A percentile compares a stretch with the other conserved stretches of the same genome.
Conservation (phyloP, 768 basidiomycete species). For the Peribolospora baueri region DNA sequence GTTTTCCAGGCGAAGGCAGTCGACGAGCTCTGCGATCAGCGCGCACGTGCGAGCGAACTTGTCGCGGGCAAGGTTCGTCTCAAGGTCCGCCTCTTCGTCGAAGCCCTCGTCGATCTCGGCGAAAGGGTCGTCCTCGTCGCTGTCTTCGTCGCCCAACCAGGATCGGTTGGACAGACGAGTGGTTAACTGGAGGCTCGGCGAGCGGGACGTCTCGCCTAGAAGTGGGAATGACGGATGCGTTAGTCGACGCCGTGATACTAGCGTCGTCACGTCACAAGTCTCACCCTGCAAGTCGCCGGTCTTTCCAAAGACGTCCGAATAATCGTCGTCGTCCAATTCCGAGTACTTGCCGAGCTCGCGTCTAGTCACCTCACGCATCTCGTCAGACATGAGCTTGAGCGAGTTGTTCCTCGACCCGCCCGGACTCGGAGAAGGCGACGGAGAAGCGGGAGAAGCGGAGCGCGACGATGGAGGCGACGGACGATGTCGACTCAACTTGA, state of each 20-base stretch:
- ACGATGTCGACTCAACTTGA: slow-evolving; percentile 3
- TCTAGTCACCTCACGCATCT: neutral
- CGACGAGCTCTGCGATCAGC: slow-evolving; percentile 59
- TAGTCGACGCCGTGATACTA: too few relatives aligned
- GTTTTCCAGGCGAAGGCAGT: slow-evolving; percentile 55
- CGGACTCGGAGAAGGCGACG: neutral
- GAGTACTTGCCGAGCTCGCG: slow-evolving; percentile 3
- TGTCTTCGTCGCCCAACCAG: slow-evolving; percentile 52
- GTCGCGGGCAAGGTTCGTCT: slow-evolving; percentile 75
- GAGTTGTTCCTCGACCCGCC: slow-evolving; percentile 11
- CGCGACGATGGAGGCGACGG: neutral
- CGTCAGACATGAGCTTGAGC: neutral
- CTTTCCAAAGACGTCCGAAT: slow-evolving; percentile 82
- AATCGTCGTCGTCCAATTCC: slow-evolving; percentile 51
- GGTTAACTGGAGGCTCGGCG: slow-evolving; percentile 54
- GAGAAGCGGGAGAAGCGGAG: neutral
- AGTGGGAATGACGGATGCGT: too few relatives aligned
- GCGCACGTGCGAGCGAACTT: slow-evolving; percentile 70
- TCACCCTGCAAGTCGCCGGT: neutral
- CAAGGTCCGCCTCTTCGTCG: slow-evolving; percentile 71
- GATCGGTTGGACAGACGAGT: slow-evolving; percentile 70
- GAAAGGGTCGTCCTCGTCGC: slow-evolving; percentile 87
- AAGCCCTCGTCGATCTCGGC: slow-evolving; percentile 63
- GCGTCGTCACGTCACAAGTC: neutral
- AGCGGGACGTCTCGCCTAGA: slow-evolving; percentile 14